phyloP scores from a whole-genome alignment of 139 green algal genomes.

The Axilococcus clingmanii region DNA sequence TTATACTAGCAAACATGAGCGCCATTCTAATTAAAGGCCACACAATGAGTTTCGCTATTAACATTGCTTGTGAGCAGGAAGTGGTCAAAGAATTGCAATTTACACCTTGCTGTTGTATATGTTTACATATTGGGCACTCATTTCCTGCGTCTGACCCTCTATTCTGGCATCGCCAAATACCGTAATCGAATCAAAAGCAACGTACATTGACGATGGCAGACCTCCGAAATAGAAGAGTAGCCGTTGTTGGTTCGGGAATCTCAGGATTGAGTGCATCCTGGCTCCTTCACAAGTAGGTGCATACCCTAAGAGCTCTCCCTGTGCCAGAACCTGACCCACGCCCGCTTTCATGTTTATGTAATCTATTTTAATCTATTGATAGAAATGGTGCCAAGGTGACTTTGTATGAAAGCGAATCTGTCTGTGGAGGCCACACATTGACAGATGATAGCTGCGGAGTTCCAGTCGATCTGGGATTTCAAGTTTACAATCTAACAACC shows the following conservation, averaged over 20 bases:
- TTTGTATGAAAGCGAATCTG: conserved; percentile 72
- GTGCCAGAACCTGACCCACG: not conserved
- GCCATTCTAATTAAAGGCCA: too few relatives aligned
- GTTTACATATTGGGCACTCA: too few relatives aligned
- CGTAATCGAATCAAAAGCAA: too few relatives aligned
- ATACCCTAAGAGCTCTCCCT: not conserved
- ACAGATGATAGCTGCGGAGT: conserved; percentile 54
- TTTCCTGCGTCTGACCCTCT: too few relatives aligned
- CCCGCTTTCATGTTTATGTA: too few relatives aligned
- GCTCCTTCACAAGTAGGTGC: conserved; percentile 62
- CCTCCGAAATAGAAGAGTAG: conserved; percentile 31
- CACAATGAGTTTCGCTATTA: too few relatives aligned
- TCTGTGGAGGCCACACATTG: conserved; percentile 81
- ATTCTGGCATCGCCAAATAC: too few relatives aligned
- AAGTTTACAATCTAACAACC: conserved; percentile 92
- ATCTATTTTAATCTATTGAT: conserved; percentile 1
- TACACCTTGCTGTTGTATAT: too few relatives aligned
- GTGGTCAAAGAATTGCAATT: too few relatives aligned
- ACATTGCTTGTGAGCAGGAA: too few relatives aligned
- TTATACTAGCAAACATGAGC: too few relatives aligned
- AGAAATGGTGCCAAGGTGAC: conserved; percentile 67
- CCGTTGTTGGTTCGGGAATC: conserved; percentile 79
- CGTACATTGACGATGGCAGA: too few relatives aligned
- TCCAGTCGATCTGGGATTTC: conserved; percentile 88
- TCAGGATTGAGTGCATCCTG: conserved; percentile 68